Conservation (phyloP, 2,329 filamentous ascomycete species). For the Sporothrix pseudoabietina region DNA sequence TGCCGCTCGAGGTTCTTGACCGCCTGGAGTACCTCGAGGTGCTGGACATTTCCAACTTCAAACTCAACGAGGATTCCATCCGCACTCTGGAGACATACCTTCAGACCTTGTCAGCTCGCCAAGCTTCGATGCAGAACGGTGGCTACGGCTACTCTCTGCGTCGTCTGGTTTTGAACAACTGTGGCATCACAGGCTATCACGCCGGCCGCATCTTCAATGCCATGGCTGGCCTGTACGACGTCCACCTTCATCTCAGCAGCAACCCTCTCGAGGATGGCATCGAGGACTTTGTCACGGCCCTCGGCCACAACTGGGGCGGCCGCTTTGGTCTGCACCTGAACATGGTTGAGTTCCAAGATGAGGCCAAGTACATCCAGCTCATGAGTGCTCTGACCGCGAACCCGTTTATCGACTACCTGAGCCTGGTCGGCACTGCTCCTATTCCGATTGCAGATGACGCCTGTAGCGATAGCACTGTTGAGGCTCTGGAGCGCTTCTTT, state of each 20-base stretch:
- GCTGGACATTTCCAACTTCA: slow-evolving; percentile 57
- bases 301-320: slow-evolving; percentile 49
- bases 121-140: slow-evolving; percentile 23
- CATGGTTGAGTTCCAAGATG: slow-evolving; percentile 60
- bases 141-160: slow-evolving; percentile 37
- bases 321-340: slow-evolving; percentile 56
- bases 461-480: slow-evolving; percentile 50
- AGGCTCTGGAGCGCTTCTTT: slow-evolving; percentile 54
- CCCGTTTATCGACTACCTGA: slow-evolving; percentile 54
- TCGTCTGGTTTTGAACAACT: slow-evolving; percentile 54
- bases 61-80: slow-evolving; percentile 49
- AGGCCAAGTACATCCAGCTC: slow-evolving; percentile 55
- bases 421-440: slow-evolving; percentile 56
- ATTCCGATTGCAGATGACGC: slow-evolving; percentile 42
- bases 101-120: slow-evolving; percentile 30
- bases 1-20: slow-evolving; percentile 49
- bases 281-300: slow-evolving; percentile 52
- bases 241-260: slow-evolving; percentile 54
- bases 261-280: slow-evolving; percentile 58
- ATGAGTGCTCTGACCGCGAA: slow-evolving; percentile 55
- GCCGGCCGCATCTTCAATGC: slow-evolving; percentile 55
- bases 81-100: slow-evolving; percentile 52
- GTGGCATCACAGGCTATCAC: slow-evolving; percentile 54
- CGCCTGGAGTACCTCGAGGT: slow-evolving; percentile 54
- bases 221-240: slow-evolving; percentile 50